phyloP scores from a whole-genome alignment of 192 early-diverging fungal species.

The Rhizoclosmatium sp. region DNA sequence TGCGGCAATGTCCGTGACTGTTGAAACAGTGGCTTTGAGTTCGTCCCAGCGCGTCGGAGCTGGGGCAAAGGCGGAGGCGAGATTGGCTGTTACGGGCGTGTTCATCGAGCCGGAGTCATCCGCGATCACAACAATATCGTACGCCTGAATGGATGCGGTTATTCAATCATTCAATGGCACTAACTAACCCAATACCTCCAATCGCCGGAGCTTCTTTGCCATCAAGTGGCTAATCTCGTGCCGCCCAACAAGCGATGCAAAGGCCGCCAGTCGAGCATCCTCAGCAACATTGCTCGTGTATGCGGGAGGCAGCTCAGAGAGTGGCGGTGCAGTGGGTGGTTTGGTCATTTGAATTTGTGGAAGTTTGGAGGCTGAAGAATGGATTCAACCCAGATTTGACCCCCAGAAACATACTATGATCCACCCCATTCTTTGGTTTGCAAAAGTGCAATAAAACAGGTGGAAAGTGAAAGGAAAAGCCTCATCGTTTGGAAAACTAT shows the following conservation, averaged over 20 bases:
- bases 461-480: no score
- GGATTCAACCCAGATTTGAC: no score
- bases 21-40: slow-evolving; percentile 28
- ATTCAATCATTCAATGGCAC: background rate
- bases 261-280: background rate
- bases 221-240: slow-evolving; percentile 31
- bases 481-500: no score
- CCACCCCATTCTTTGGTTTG: no score
- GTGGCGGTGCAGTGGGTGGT: background rate
- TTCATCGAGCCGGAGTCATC: slow-evolving; percentile 41
- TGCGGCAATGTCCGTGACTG: slow-evolving; percentile 30
- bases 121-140: slow-evolving; percentile 34
- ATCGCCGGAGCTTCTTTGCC: slow-evolving; percentile 18
- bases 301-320: background rate
- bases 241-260: background rate
- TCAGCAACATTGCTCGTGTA: background rate
- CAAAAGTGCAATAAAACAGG: no score
- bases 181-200: background rate
- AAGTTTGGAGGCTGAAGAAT: no score
- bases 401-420: no score
- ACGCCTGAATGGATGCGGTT: background rate
- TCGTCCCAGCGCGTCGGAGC: slow-evolving; percentile 37
- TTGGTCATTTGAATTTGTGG: background rate
- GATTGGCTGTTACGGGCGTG: background rate
- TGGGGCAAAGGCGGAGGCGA: slow-evolving; percentile 17